Base-by-base conservation (phyloP, 2,329 filamentous ascomycete species). In the Passalora sequoiae region DNA sequence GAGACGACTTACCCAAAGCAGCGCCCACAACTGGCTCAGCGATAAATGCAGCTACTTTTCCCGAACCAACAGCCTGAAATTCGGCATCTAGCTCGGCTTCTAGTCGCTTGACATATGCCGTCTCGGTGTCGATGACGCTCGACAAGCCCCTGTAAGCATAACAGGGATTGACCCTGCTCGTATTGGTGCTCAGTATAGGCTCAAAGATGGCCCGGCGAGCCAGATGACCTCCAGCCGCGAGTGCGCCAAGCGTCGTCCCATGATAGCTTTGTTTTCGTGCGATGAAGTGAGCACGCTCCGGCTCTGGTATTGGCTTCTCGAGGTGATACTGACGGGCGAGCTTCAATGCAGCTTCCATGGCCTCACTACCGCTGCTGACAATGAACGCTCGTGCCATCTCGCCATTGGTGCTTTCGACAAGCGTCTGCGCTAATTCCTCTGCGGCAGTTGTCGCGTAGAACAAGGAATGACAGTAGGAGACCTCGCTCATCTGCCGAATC, bases 1-100 rank as follows among this genome's bases (percentile, higher is more conserved):
- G n/a, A n/a, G n/a, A n/a, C n/a, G 15, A 38, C 38, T 22, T 17
- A 0, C 84, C 86, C 0, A 88, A 68, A 1, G 83, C 73, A 4
- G 83, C 80, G 3, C 84, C 83, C 10, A 84, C 83, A 1, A 89
- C 73, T 0, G 84, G 81, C 62, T 89, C 85, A 1, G 81, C 80
- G 17, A 88, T 72, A 56, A 89, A 87, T 0, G 81, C 84, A 40
- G 79, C 83, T 1, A 89, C 81, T 0, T 70, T 83, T 0, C 79
- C 71, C 0, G 83, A 75, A 0, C 83, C 84, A 0, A 86, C 59
- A 1, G 72, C 65, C 46, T 74, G 69, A 50, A 89, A 86, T 51
- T 85, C 80, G 2, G 66, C 69, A 6, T 87, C 83, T 1, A 91
- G 68, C 58, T 89, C 83, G 3, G 72, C 61, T 0, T 77, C 76